Evolutionary conservation across 805 yeast species (phyloP).

Genomic region (Cyberlindnera euphorbiae): DNA sequence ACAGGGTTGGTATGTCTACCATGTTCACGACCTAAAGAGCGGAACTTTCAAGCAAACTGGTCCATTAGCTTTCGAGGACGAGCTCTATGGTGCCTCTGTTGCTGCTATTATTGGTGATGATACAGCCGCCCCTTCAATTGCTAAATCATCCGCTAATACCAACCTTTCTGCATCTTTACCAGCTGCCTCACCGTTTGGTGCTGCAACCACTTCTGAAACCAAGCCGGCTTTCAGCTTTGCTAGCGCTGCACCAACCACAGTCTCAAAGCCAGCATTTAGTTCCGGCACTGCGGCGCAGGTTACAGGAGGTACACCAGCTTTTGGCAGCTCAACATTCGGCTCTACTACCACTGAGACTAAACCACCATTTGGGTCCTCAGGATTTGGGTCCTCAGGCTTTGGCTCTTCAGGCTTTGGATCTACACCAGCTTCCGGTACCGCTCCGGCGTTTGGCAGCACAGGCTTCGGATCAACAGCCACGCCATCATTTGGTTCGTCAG

Average conservation of each 20-base stretch:
- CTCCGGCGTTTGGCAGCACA: constrained; percentile 26
- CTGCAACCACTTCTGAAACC: background rate
- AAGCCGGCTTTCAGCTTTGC: background rate
- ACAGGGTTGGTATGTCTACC: constrained; percentile 61
- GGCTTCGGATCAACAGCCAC: constrained; percentile 7
- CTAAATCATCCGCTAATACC: background rate
- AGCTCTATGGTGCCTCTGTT: constrained; percentile 4
- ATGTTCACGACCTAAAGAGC: constrained; percentile 44
- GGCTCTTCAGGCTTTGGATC: constrained; percentile 10
- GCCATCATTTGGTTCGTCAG: constrained; percentile 14
- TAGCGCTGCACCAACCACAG: background rate
- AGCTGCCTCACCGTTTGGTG: too few species aligned
- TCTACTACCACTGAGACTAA: constrained; percentile 2
- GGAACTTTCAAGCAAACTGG: constrained; percentile 26
- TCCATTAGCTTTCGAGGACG: constrained; percentile 9
- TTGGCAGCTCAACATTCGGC: constrained; percentile 5
- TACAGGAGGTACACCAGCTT: constrained; percentile 1
- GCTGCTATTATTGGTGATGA: constrained; percentile 1
- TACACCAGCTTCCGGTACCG: constrained; percentile 2
- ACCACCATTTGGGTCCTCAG: constrained; percentile 8
- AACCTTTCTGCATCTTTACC: background rate
- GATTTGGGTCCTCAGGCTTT: constrained; percentile 6
- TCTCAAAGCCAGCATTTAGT: background rate
- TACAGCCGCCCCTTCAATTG: too few species aligned
- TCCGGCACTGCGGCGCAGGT: too few species aligned